A percentile compares a stretch with the other conserved stretches of the same genome.
Evolutionary conservation across 176 grass and related monocot genomes (phyloP).

Genomic region (Carex myosuroides): DNA sequence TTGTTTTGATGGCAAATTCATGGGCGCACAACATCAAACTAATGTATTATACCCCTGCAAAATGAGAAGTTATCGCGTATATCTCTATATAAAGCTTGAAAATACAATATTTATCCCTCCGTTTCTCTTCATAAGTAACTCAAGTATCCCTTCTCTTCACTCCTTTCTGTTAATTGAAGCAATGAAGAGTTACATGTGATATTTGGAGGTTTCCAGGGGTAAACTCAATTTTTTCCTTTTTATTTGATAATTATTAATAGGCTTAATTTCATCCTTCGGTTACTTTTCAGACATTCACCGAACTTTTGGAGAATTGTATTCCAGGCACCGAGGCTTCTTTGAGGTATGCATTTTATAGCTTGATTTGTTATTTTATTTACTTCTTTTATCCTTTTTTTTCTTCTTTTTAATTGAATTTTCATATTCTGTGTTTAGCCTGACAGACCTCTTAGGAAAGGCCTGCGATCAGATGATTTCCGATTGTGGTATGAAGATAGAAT

Average conservation of each 20-base stretch:
- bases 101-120: background rate
- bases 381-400: background rate
- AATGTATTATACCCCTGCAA: background rate
- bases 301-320: slow-evolving; percentile 75
- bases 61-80: background rate
- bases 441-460: slow-evolving; percentile 77
- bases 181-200: background rate
- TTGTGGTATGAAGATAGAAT: slow-evolving; percentile 59
- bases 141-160: background rate
- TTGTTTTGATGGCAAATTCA: background rate
- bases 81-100: background rate
- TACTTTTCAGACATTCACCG: slow-evolving; percentile 69
- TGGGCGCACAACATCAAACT: background rate
- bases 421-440: slow-evolving; percentile 48
- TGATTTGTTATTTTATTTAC: background rate
- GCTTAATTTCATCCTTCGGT: slow-evolving; percentile 1
- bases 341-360: slow-evolving; percentile 42
- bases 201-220: background rate
- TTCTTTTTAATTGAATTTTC: slow-evolving; percentile 29
- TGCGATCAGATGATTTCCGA: slow-evolving; percentile 63
- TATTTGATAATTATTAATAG: too few relatives aligned
- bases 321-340: slow-evolving; percentile 62
- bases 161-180: background rate
- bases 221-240: slow-evolving; percentile 1
- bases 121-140: background rate